Conservation (phyloP, 208 protist species). For the Leishmania lainsoni region DNA sequence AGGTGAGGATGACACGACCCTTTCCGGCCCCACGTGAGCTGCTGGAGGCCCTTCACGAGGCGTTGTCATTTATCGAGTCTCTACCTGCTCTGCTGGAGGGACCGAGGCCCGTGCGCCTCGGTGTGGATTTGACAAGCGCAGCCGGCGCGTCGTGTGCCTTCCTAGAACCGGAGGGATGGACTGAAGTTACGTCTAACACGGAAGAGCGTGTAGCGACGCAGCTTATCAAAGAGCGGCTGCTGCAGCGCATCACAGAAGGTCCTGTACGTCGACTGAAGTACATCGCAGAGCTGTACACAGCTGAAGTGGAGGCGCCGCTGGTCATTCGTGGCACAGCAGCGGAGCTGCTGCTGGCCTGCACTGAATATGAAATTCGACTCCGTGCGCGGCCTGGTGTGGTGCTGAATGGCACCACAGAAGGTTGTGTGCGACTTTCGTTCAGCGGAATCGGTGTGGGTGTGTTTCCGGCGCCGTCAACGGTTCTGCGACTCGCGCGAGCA, state of each 20-base stretch:
- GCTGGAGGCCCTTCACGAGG: constrained; percentile 32
- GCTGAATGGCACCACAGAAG: neutral
- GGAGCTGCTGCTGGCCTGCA: constrained; percentile 29
- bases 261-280: constrained; percentile 3
- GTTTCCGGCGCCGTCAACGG: constrained; percentile 19
- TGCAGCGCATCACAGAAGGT: constrained; percentile 18
- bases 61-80: constrained; percentile 28
- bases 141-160: constrained; percentile 5
- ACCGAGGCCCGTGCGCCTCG: constrained; percentile 17
- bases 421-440: constrained; percentile 21
- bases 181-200: neutral
- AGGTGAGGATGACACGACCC: constrained; percentile 13
- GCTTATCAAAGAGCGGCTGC: constrained; percentile 24
- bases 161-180: constrained; percentile 1
- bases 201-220: constrained; percentile 14
- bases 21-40: constrained; percentile 4
- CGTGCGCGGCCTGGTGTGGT: neutral
- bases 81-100: constrained; percentile 13
- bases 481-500: neutral
- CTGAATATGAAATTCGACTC: neutral
- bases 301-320: neutral
- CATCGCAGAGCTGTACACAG: constrained; percentile 17
- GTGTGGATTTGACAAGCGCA: neutral
- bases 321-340: constrained; percentile 18
- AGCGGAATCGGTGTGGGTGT: constrained; percentile 28